Base-by-base conservation (phyloP, 2,329 filamentous ascomycete genomes). In the Colletotrichum cordylinicola region DNA sequence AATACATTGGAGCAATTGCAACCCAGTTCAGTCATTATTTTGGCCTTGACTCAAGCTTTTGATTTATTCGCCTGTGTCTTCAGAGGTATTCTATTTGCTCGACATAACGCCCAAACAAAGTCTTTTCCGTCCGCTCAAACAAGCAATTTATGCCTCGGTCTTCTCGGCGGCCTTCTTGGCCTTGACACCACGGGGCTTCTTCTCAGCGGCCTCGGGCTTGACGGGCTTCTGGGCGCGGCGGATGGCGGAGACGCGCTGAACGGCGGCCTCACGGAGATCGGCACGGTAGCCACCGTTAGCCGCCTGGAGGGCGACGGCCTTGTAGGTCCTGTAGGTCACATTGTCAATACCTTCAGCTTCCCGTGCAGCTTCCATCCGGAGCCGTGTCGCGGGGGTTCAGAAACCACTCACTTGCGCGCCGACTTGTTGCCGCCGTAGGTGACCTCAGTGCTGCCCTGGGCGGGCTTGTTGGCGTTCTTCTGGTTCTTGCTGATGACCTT, bases 241-340 rank as follows among this genome's bases (percentile, higher is more conserved):
- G 90, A 98, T 91, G 83, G 96, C 95, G 83, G 93, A 96, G 84
- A 94, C 95, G 84, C 97, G 95, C 87, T 95, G 90, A 83, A 98
- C 93, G 82, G 96, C 96, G 83, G 90, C 90, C 83, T 91, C 88
- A 81, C 94, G 94, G 87, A 96, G 91, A 85, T 96, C 94, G 82
- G 91, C 83, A 82, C 94, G 95, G 94, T 98, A 99, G 84, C 93
- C 92, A 85, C 91, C 91, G 92, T 95, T 96, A 86, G 95, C 94
- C 82, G 93, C 92, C 86, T 90, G 90, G 90, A 92, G 94, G 88
- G 96, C 96, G 85, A 98, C 92, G 82, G 91, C 91, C 90, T 94
- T 95, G 93, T 96, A 98, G 89, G 94, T 94, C 92, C 95, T 97
- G 80, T 60, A 58, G 33, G 35, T 16, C 10, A 67, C 79, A 72